A percentile compares a stretch with the other conserved stretches of the same genome.
Evolutionary conservation across 2,329 filamentous ascomycete genomes (phyloP).

Genomic region (Scopulariopsis brevicaulis): DNA sequence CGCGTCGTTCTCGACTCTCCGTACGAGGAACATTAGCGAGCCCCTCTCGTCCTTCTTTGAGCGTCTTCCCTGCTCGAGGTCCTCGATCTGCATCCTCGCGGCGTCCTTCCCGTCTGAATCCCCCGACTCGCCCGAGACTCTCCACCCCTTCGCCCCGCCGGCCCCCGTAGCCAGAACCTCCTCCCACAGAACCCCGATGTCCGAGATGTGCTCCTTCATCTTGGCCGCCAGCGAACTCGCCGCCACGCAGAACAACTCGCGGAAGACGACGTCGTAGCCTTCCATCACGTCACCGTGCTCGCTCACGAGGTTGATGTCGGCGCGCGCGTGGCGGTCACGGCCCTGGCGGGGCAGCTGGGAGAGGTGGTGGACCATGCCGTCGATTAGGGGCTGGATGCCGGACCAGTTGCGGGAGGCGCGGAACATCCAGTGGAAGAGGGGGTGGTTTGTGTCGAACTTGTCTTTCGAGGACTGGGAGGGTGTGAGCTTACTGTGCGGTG

Average conservation of each 20-base stretch:
- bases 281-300: conserved; percentile 47
- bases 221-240: conserved; percentile 62
- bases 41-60: not conserved
- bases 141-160: not conserved
- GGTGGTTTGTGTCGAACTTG: conserved; percentile 63
- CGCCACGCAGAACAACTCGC: conserved; percentile 73
- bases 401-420: conserved; percentile 70
- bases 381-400: conserved; percentile 54
- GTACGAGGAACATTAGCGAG: conserved; percentile 71
- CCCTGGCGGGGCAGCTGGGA: conserved; percentile 28
- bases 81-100: not conserved
- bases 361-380: conserved; percentile 64
- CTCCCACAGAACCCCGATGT: conserved; percentile 62
- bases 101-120: not conserved
- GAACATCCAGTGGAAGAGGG: conserved; percentile 81
- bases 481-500: not conserved
- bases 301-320: conserved; percentile 30
- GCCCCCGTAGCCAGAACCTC: conserved; percentile 53
- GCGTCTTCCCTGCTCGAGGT: not conserved
- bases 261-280: conserved; percentile 66
- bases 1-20: conserved; percentile 40
- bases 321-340: conserved; percentile 24
- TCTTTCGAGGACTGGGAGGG: conserved; percentile 41
- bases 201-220: conserved; percentile 49
- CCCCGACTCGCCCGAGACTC: not conserved